Conservation (phyloP, 2,329 filamentous ascomycete species). For the Penicillium glabrum region DNA sequence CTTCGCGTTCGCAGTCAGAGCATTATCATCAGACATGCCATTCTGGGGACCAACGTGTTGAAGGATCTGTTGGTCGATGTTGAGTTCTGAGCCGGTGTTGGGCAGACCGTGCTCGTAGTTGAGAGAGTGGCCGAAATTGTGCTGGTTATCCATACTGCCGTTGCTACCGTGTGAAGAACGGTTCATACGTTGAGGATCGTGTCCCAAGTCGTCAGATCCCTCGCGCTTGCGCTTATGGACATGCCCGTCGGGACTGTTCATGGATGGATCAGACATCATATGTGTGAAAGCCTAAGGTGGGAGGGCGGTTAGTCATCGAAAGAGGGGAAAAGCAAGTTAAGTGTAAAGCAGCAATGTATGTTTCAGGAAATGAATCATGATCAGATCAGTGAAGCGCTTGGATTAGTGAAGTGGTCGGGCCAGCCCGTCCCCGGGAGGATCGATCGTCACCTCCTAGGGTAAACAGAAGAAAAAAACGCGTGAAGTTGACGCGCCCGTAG, state of each 20-base stretch:
- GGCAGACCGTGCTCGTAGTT: conserved; percentile 42
- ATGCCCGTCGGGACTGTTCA: conserved; percentile 36
- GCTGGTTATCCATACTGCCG: conserved; percentile 38
- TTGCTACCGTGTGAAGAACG: conserved; percentile 42
- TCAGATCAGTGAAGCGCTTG: not conserved
- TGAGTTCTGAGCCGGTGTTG: conserved; percentile 37
- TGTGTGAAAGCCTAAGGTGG: conserved; percentile 1
- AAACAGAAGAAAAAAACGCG: conserved; percentile 25
- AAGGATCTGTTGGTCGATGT: conserved; percentile 48
- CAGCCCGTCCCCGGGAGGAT: conserved; percentile 9
- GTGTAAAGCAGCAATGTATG: not conserved
- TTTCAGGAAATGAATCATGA: not conserved
- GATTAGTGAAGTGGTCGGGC: conserved; percentile 1
- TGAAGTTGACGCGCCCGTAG: conserved; percentile 28
- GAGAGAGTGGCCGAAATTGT: conserved; percentile 37
- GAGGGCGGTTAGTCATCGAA: conserved; percentile 20
- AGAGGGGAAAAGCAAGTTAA: conserved; percentile 5
- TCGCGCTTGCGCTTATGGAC: conserved; percentile 44
- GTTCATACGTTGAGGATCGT: conserved; percentile 42
- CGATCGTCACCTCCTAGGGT: conserved; percentile 13
- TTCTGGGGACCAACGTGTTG: conserved; percentile 55
- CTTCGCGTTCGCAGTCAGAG: conserved; percentile 49
- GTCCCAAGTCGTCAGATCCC: conserved; percentile 38
- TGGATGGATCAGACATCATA: conserved; percentile 40
- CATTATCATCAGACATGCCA: conserved; percentile 50